phyloP scores from a whole-genome alignment of 495 filamentous ascomycete species.

The Bacidia rubella region DNA sequence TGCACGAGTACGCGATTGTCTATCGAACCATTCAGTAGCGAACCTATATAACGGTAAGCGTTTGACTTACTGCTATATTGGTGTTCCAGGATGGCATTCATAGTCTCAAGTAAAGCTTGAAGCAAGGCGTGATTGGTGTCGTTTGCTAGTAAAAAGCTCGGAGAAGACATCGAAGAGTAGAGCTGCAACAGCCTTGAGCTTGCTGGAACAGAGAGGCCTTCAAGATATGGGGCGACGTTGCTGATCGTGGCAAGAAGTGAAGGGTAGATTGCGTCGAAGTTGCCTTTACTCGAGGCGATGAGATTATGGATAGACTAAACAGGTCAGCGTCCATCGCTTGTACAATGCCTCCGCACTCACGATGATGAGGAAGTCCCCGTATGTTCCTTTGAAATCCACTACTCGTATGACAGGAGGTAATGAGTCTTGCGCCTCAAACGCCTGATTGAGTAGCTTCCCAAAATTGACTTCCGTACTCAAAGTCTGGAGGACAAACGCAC shows the following conservation, averaged over 20 bases:
- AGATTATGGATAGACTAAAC: conserved; percentile 77
- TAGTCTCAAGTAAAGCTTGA: conserved; percentile 70
- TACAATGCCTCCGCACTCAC: conserved; percentile 32
- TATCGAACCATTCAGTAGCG: conserved; percentile 17
- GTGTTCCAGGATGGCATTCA: conserved; percentile 88
- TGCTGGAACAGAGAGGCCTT: conserved; percentile 58
- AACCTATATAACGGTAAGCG: not conserved
- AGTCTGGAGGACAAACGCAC: conserved; percentile 90
- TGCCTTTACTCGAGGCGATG: conserved; percentile 84
- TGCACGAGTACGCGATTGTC: conserved; percentile 79
- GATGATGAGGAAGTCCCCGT: conserved; percentile 88
- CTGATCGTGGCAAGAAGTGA: conserved; percentile 85
- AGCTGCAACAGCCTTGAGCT: conserved; percentile 77
- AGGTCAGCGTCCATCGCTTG: conserved; percentile 22
- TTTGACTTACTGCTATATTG: conserved; percentile 59
- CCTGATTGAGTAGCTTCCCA: conserved; percentile 76
- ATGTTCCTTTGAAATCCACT: conserved; percentile 72
- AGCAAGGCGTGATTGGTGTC: conserved; percentile 81
- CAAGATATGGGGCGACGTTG: conserved; percentile 76
- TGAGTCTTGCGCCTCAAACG: conserved; percentile 80
- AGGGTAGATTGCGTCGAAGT: conserved; percentile 83
- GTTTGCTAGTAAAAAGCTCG: conserved; percentile 87
- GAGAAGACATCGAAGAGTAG: conserved; percentile 88
- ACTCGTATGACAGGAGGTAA: conserved; percentile 71
- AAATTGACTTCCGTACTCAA: conserved; percentile 88